Evolutionary conservation across 257 asterid species (phyloP), one percentile per base, ranked within the genome.

Genomic region (Buddleja alternifolia): DNA sequence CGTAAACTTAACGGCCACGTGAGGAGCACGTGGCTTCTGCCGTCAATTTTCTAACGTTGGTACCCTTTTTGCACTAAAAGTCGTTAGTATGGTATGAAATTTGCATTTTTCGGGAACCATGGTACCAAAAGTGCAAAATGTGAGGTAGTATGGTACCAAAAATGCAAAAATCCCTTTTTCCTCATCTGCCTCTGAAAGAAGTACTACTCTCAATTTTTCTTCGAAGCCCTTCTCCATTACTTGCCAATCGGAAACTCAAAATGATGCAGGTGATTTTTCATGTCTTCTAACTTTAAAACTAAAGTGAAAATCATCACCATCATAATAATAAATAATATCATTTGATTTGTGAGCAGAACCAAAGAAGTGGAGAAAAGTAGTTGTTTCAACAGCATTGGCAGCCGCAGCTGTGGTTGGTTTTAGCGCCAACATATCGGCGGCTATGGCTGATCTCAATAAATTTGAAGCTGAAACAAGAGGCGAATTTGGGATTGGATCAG

Each of bases 401-500:
- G 92, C 95, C 29, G 92, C 97, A 11, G 97, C 96, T 57, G 76
- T 88, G 66, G 79, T 89, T 48, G 83, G 90, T 39, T 75, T 87
- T 58, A 78, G 85, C 77, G 55, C 75, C 12, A 63, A 87, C 69
- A 62, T 86, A 66, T 25, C 87, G 25, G 95, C 93, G 62, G n/a
- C n/a, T n/a, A 23, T 91, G 78, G 97, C 99, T 32, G 99, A 90
- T 3, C 90, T 93, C 37, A 93, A 93, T 66, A 90, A 89, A 73
- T 93, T 62, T 72, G 99, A 93, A 71, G 99, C 97, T 0, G 99
- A 89, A n/a, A 89, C 92, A 16, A 78, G 96, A 19, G 99, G 99
- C 2, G 99, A 93, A 77, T 93, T 90, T 19, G 99, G 97, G 62
- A 93, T 93, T 68, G 97, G 97, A 58, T 93, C 99, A 2, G 99